Evolutionary conservation across 371 early-diverging fungal species (phyloP), one percentile per base, ranked within the genome.

Genomic region (Vairimorpha necatrix): DNA sequence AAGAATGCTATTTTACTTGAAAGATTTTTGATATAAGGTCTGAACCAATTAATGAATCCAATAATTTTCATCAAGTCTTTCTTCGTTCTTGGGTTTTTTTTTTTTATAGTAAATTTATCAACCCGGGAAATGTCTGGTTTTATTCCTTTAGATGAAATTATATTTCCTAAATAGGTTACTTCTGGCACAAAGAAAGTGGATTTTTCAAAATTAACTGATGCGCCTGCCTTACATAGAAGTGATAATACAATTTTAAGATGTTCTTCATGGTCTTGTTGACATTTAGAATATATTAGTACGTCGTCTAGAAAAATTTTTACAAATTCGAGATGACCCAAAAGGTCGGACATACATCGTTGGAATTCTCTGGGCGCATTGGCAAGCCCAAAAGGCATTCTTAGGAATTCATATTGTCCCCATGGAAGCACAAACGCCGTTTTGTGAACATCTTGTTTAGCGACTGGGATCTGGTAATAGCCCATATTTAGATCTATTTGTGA

Each of bases 131-230:
- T 26, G 36, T 74, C 67, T 46, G 74, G 32, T 53, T 56, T 47
- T 6, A 48, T 67, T 48, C 67, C 67, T 67, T 67, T 39, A 18
- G 4, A 33, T 4, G 32, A 54, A n/a, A 74, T 39, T 33, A 58
- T 58, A 13, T 63, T 36, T 3, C 74, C 74, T 22, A 65, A 33
- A 39, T 66, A 74, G 34, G 32, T 74, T 20, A 74, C 67, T 47
- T 39, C 46, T 66, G 4, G 1, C 34, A 36, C 9, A 46, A 47
- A 53, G 36, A 74, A 74, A 30, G 28, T 48, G 30, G 42, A 39
- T 67, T 74, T 74, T 34, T 74, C 58, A 20, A 48, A 56, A 58
- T 69, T 69, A 33, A 69, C 56, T n/a, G 60, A 6, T 30, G 56
- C 56, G 11, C 20, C 20, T 6, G 56, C 56, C 22, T 18, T 20